phyloP scores from a whole-genome alignment of 2,329 filamentous ascomycete genomes.

The Biscogniauxia mediterranea region DNA sequence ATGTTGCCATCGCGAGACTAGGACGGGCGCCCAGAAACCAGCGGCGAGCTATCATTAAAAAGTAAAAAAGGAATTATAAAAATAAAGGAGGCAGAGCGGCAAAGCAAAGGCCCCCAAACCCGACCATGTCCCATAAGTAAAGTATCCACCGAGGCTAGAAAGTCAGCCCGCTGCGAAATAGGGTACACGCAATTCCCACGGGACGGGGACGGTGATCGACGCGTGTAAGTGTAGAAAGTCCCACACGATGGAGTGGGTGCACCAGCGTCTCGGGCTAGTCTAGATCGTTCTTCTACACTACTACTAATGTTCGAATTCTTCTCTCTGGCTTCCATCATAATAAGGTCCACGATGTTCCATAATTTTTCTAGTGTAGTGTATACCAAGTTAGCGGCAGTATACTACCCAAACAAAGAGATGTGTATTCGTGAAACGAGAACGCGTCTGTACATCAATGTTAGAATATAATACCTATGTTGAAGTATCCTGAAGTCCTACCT shows the following conservation, averaged over 20 bases:
- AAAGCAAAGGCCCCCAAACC: background rate
- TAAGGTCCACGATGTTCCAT: background rate
- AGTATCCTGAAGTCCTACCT: too few relatives aligned
- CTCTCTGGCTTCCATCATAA: background rate
- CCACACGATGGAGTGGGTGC: background rate
- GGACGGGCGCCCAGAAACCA: background rate
- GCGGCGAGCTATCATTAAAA: background rate
- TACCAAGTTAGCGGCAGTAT: background rate
- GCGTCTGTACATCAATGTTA: too few relatives aligned
- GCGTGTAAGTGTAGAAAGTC: background rate
- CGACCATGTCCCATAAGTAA: too few relatives aligned
- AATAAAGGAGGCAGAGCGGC: too few relatives aligned
- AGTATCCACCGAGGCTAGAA: background rate
- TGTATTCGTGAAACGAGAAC: too few relatives aligned
- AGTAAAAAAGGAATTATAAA: background rate
- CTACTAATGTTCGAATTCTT: background rate
- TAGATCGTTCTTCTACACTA: background rate
- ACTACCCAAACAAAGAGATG: background rate
- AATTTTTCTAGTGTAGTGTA: background rate
- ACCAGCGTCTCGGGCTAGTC: background rate
- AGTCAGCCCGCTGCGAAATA: background rate
- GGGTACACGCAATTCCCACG: background rate
- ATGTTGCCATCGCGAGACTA: background rate
- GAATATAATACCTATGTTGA: too few relatives aligned
- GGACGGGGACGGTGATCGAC: background rate